phyloP scores from a whole-genome alignment of 2,329 filamentous ascomycete genomes.

The Ceratocystis albifundus region DNA sequence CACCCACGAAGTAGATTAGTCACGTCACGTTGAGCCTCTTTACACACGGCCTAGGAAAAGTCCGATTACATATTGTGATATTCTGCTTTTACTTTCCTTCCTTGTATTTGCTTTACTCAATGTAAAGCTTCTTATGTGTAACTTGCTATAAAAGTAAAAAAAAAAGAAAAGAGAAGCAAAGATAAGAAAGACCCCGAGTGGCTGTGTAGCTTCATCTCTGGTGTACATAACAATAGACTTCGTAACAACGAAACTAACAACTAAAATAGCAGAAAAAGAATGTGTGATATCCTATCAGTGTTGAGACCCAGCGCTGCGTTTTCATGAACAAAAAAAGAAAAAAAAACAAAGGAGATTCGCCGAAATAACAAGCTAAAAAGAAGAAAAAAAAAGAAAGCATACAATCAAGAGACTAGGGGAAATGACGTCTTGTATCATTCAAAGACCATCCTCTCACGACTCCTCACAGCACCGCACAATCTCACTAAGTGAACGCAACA shows the following conservation, averaged over 20 bases:
- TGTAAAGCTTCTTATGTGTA: background rate
- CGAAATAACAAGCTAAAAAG: slow-evolving; percentile 6
- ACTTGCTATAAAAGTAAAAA: background rate
- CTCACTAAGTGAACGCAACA: slow-evolving; percentile 21
- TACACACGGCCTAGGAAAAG: background rate
- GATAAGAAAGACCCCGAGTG: slow-evolving; percentile 1
- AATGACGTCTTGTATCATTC: background rate
- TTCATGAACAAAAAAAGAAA: background rate
- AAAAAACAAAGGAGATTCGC: background rate
- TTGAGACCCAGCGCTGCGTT: slow-evolving; percentile 6
- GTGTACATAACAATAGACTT: background rate
- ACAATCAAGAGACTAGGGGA: background rate
- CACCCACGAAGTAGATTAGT: background rate
- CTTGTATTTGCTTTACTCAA: background rate
- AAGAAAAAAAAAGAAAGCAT: slow-evolving; percentile 14
- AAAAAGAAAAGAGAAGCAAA: slow-evolving; percentile 6
- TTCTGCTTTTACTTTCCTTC: background rate
- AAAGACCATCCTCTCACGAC: background rate
- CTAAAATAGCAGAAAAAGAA: background rate
- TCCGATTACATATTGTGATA: background rate
- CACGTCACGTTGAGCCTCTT: background rate
- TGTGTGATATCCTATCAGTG: slow-evolving; percentile 8
- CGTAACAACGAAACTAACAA: background rate
- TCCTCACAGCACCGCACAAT: slow-evolving; percentile 21
- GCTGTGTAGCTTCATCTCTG: background rate